Evolutionary conservation across 2,329 filamentous ascomycete species (phyloP).

Genomic region (Microdochium bolleyi): DNA sequence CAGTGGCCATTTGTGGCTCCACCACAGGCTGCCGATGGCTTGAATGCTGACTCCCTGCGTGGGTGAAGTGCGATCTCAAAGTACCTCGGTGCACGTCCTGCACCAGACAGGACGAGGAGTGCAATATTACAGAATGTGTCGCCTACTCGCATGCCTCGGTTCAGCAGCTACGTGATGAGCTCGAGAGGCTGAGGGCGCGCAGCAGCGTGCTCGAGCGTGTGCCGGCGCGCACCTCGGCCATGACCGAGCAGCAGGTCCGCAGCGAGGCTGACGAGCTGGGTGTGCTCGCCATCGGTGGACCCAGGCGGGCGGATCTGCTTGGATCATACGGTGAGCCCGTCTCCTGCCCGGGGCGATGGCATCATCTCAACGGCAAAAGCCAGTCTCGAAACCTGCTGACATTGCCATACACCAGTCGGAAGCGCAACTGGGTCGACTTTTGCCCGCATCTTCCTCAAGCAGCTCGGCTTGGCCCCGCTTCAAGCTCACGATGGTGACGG

Average conservation of each 20-base stretch:
- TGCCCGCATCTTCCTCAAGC: constrained; percentile 16
- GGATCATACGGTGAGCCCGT: constrained; percentile 10
- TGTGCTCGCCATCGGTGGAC: constrained; percentile 10
- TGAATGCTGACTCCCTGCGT: not conserved
- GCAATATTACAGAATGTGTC: constrained; percentile 10
- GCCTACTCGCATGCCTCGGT: constrained; percentile 8
- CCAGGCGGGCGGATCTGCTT: constrained; percentile 3
- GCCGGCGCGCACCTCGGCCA: not conserved
- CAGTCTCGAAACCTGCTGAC: too few species aligned
- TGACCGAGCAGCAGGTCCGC: constrained; percentile 4
- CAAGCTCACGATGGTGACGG: not conserved
- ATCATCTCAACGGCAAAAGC: not conserved
- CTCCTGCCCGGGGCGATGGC: not conserved
- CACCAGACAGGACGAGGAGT: constrained; percentile 6
- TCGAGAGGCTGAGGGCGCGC: not conserved
- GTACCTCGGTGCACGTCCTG: constrained; percentile 12
- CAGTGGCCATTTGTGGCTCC: not conserved
- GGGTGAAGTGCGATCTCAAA: constrained; percentile 15
- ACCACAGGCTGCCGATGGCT: not conserved
- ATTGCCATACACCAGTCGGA: too few species aligned
- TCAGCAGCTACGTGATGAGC: constrained; percentile 2
- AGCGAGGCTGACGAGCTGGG: constrained; percentile 16
- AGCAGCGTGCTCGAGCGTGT: too few species aligned
- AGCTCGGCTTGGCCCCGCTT: constrained; percentile 6
- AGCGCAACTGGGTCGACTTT: constrained; percentile 15